phyloP scores from a whole-genome alignment of 306 rosid species.

The Malus sylvestris region DNA sequence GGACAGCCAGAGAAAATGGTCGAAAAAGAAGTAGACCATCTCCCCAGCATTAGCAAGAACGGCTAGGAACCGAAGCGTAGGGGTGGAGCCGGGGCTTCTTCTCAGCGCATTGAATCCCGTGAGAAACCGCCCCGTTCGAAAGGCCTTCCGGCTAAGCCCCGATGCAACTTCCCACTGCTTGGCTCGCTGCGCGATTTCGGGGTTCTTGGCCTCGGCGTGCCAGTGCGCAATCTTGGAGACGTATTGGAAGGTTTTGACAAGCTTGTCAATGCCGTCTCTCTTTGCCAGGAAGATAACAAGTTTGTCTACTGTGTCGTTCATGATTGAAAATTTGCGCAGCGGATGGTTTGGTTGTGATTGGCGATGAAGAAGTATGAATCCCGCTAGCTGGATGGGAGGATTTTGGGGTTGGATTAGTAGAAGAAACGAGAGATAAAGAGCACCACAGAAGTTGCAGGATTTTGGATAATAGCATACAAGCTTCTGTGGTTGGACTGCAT shows the following conservation, averaged over 20 bases:
- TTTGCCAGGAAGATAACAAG: constrained; percentile 85
- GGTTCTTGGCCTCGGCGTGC: constrained; percentile 50
- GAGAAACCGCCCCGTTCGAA: constrained; percentile 67
- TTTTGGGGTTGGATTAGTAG: not conserved
- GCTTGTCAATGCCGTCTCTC: constrained; percentile 98
- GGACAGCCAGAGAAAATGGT: constrained; percentile 86
- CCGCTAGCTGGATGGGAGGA: not conserved
- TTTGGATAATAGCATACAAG: constrained; percentile 41
- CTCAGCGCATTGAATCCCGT: constrained; percentile 76
- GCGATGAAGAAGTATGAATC: not conserved
- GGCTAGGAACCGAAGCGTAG: constrained; percentile 41
- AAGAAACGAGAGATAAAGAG: constrained; percentile 22
- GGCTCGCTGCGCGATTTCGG: constrained; percentile 41
- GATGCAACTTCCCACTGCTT: constrained; percentile 86
- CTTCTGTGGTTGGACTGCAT: constrained; percentile 35
- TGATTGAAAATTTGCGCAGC: constrained; percentile 1
- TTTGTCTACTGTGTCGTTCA: constrained; percentile 79
- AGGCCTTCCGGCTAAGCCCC: constrained; percentile 84
- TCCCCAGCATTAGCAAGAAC: constrained; percentile 75
- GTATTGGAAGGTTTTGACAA: constrained; percentile 87
- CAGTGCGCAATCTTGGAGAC: constrained; percentile 83
- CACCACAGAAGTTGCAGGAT: constrained; percentile 40
- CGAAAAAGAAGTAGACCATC: constrained; percentile 90
- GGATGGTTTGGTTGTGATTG: not conserved
- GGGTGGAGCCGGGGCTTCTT: constrained; percentile 55